Evolutionary conservation across 768 basidiomycete species (phyloP), one percentile per base, ranked within the genome.

Genomic region (Leucosporidium scottii): DNA sequence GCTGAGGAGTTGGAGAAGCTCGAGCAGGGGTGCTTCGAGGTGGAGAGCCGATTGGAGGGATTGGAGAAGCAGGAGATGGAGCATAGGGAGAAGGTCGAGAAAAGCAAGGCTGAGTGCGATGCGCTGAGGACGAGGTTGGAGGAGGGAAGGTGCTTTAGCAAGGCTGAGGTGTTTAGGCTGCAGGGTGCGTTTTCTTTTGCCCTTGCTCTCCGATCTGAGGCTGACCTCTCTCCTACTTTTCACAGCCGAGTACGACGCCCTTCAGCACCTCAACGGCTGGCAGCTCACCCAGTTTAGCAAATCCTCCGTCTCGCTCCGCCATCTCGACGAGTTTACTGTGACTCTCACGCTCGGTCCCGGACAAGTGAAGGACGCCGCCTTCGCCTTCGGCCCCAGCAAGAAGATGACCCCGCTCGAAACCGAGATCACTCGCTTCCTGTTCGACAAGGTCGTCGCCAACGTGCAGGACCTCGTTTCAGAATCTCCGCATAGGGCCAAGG

Each of bases 251-350:
- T 71, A 65, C 36, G 70, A 73, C 12, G 63, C 69, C 1, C 62
- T 76, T 8, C 67, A 74, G 59, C 50, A 68, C 51, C 25, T 74
- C 28, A 72, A 75, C 30, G 67, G 71, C 0, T 76, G 76, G 74
- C 34, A 36, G 8, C 54, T 74, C 21, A 47, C 48, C 3, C 58
- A 50, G n/a, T 72, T 69, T 59, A 58, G 63, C 20, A 18, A 53
- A 6, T 3, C 12, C 5, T 44, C 55, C 15, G 53, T 72, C 20
- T 25, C 39, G 30, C 63, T 76, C 8, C 31, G 44, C 23, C 70
- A 70, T 56, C 59, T 57, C n/a, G 68, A 67, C 55, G 70, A 73
- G 31, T 36, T 74, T 36, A 60, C 65, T 17, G 62, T 73, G 27
- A 31, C 23, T 1, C 48, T 74, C 55, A 18, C 28, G 1, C 64